These are phyloP conservation scores for Stagonosporopsis vannaccii DNA, from an alignment of 2,329 filamentous ascomycete species.

Conservation along the genomic window DNA sequence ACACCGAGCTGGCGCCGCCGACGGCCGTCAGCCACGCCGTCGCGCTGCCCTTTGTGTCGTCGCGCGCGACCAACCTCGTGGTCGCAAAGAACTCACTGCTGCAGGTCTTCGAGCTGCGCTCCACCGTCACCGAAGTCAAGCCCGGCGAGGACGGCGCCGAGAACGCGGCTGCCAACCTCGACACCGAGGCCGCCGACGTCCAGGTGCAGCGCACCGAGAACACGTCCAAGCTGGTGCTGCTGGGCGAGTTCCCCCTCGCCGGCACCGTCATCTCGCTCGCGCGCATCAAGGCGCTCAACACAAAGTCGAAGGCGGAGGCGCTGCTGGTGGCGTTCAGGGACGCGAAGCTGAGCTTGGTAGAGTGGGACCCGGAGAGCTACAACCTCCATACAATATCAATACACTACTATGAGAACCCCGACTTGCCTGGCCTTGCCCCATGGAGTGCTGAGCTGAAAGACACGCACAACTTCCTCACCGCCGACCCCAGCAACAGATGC, in stretches of 20 bases:
- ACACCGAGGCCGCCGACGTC: constrained; percentile 59
- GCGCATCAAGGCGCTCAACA: constrained; percentile 74
- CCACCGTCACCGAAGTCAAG: constrained; percentile 67
- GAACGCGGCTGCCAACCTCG: constrained; percentile 48
- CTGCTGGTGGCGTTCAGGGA: constrained; percentile 86
- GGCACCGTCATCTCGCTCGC: constrained; percentile 86
- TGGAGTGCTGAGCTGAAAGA: constrained; percentile 80
- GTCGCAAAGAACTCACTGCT: constrained; percentile 92
- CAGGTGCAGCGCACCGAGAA: constrained; percentile 67
- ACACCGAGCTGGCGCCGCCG: constrained; percentile 92
- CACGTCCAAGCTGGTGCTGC: constrained; percentile 80
- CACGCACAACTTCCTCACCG: constrained; percentile 81
- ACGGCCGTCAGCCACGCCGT: constrained; percentile 93
- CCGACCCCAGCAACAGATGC: constrained; percentile 91
- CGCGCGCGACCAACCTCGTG: constrained; percentile 81
- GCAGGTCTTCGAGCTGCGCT: constrained; percentile 83
- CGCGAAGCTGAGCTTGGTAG: constrained; percentile 89
- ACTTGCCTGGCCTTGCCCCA: constrained; percentile 75
- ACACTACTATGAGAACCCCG: constrained; percentile 97
- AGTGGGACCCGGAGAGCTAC: constrained; percentile 87
- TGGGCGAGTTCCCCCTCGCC: constrained; percentile 82
- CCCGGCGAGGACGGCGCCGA: constrained; percentile 49
- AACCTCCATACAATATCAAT: constrained; percentile 89
- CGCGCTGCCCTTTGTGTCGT: constrained; percentile 76
- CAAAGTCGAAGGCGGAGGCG: constrained; percentile 82